Evolutionary conservation across 2,329 filamentous ascomycete species (phyloP).

Genomic region (Epichloe uncinata): DNA sequence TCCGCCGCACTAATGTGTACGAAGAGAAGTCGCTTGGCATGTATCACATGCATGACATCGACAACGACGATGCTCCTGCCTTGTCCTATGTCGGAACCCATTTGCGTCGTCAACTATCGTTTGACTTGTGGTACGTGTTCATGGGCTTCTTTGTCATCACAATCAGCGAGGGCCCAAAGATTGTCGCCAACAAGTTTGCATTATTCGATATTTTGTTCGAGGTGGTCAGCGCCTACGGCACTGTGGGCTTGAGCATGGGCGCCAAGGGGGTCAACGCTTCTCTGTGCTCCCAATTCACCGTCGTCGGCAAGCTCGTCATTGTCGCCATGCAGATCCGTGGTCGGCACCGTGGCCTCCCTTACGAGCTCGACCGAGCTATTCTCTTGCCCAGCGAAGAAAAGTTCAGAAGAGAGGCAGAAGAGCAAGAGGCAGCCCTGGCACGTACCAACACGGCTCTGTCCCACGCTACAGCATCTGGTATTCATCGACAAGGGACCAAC

Average conservation of each 20-base stretch:
- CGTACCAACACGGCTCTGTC: constrained; percentile 24
- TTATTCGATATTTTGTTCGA: constrained; percentile 68
- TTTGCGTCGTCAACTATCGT: constrained; percentile 83
- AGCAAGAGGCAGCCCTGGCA: constrained; percentile 27
- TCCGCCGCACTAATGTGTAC: constrained; percentile 90
- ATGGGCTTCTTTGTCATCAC: constrained; percentile 84
- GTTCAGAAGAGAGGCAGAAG: constrained; percentile 38
- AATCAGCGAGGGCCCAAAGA: constrained; percentile 66
- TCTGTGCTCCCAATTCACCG: constrained; percentile 69
- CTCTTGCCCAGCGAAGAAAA: constrained; percentile 44
- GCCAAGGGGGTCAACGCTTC: constrained; percentile 64
- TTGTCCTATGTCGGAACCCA: constrained; percentile 83
- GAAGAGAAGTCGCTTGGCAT: constrained; percentile 79
- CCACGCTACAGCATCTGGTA: constrained; percentile 16
- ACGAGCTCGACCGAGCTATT: constrained; percentile 50
- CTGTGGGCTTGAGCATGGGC: constrained; percentile 80
- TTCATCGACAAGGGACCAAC: constrained; percentile 17
- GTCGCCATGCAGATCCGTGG: constrained; percentile 58
- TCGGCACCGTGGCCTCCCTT: constrained; percentile 54
- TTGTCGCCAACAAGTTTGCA: constrained; percentile 51
- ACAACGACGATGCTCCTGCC: constrained; percentile 41
- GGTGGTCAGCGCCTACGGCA: constrained; percentile 83
- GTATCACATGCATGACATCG: constrained; percentile 38
- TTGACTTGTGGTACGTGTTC: constrained; percentile 96
- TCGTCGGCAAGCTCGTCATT: constrained; percentile 57